Percentiles rank a stretch among this genome's conserved stretches.
These are phyloP conservation scores for Pharnaceum exiguum DNA, from an alignment of 148 eudicot genomes.

Conservation along the genomic window DNA sequence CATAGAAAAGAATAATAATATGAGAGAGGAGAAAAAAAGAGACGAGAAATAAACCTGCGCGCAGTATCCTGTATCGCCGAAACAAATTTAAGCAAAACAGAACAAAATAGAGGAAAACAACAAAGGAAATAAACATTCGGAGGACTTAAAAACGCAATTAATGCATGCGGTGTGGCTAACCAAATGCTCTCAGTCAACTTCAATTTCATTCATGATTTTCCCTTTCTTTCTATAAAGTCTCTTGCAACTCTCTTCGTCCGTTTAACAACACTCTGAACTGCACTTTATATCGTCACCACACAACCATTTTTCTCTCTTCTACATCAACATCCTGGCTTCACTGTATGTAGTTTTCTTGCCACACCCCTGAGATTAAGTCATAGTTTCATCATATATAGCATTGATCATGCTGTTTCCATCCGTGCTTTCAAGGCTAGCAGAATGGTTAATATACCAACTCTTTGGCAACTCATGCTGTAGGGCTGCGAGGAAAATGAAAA, in stretches of 20 bases:
- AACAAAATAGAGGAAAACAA: constrained; percentile 3
- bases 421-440: constrained; percentile 39
- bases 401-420: constrained; percentile 42
- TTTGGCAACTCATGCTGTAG: constrained; percentile 53
- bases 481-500: constrained; percentile 50
- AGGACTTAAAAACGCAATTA: constrained; percentile 30
- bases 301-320: constrained; percentile 12
- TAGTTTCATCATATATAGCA: not conserved
- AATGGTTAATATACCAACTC: constrained; percentile 63
- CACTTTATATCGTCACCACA: constrained; percentile 38
- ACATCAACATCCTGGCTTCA: constrained; percentile 4
- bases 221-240: constrained; percentile 16
- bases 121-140: constrained; percentile 7
- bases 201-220: not conserved
- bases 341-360: not conserved
- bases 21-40: too few species aligned
- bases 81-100: too few species aligned
- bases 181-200: constrained; percentile 48
- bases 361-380: not conserved
- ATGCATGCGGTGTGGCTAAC: constrained; percentile 67
- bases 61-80: too few species aligned
- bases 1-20: too few species aligned
- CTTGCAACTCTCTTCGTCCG: not conserved
- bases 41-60: too few species aligned
- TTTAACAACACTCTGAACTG: constrained; percentile 6